Percentiles rank a stretch among this genome's conserved stretches.
These are phyloP conservation scores for Baorangia bicolor DNA, from an alignment of 768 basidiomycete genomes.

Conservation along the genomic window DNA sequence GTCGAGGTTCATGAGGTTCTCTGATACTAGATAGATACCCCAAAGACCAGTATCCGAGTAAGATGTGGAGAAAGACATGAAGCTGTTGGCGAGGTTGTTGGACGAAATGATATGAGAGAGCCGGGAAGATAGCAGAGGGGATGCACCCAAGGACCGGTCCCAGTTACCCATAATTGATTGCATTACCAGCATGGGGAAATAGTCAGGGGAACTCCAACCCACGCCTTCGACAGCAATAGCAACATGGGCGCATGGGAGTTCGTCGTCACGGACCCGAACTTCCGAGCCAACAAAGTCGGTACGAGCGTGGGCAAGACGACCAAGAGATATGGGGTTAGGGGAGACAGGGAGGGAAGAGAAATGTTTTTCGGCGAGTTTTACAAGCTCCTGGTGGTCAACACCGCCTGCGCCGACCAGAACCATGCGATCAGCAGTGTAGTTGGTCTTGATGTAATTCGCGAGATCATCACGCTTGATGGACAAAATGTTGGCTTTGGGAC, in stretches of 20 bases:
- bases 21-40: conserved; percentile 96
- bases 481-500: conserved; percentile 92
- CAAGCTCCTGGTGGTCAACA: conserved; percentile 87
- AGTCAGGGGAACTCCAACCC: conserved; percentile 96
- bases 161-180: conserved; percentile 98
- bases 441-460: conserved; percentile 87
- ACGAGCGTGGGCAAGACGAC: conserved; percentile 71
- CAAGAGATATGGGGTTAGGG: conserved; percentile 83
- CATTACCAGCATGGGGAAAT: conserved; percentile 99
- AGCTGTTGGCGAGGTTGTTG: conserved; percentile 97
- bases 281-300: conserved; percentile 91
- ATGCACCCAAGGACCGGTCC: conserved; percentile 94
- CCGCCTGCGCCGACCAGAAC: conserved; percentile 97
- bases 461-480: conserved; percentile 94
- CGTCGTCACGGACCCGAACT: conserved; percentile 93
- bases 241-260: conserved; percentile 83
- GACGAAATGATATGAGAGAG: conserved; percentile 88
- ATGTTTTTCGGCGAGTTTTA: conserved; percentile 92
- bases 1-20: conserved; percentile 92
- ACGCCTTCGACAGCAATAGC: conserved; percentile 98
- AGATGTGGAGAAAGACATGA: conserved; percentile 98
- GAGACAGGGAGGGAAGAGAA: conserved; percentile 90
- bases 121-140: conserved; percentile 84
- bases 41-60: conserved; percentile 99
- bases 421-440: conserved; percentile 99